These are phyloP conservation scores for Quercus mongolica DNA, from an alignment of 306 rosid genomes.

Conservation along the genomic window DNA sequence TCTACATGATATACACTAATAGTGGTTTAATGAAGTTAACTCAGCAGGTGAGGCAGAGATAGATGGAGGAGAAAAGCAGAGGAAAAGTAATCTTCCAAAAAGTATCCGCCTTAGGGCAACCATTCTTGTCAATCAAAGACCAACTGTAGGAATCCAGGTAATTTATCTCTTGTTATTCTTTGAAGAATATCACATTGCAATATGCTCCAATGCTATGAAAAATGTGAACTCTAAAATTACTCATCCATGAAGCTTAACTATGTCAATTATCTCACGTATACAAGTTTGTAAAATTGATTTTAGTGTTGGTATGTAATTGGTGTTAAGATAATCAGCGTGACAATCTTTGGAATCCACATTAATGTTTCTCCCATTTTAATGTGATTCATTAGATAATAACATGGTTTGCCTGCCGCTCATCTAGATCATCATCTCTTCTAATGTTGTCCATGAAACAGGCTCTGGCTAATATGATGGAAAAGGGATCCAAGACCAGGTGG, in stretches of 20 bases:
- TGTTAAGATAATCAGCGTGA: no score
- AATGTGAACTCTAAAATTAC: background rate
- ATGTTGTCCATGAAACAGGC: slow-evolving; percentile 28
- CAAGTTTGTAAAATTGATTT: no score
- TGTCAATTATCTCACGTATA: background rate
- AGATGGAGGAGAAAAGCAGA: slow-evolving; percentile 14
- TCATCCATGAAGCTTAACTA: background rate
- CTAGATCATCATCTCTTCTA: no score
- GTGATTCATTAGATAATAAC: no score
- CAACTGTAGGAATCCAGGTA: slow-evolving; percentile 60
- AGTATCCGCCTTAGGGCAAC: slow-evolving; percentile 45
- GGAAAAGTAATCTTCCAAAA: slow-evolving; percentile 14
- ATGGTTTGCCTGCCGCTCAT: no score
- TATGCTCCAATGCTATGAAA: background rate
- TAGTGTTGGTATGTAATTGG: no score
- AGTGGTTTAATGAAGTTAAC: background rate
- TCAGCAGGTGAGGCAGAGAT: slow-evolving; percentile 15
- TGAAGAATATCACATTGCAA: background rate
- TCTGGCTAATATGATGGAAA: slow-evolving; percentile 61
- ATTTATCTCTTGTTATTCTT: background rate
- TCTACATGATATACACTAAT: background rate
- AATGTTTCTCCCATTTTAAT: no score
- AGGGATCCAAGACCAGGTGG: slow-evolving; percentile 57
- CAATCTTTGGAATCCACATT: no score
- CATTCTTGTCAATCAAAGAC: slow-evolving; percentile 49